A percentile compares a stretch with the other conserved stretches of the same genome.
Conservation (phyloP, 2,329 filamentous ascomycete genomes). For the Hypoxylon sp. region DNA sequence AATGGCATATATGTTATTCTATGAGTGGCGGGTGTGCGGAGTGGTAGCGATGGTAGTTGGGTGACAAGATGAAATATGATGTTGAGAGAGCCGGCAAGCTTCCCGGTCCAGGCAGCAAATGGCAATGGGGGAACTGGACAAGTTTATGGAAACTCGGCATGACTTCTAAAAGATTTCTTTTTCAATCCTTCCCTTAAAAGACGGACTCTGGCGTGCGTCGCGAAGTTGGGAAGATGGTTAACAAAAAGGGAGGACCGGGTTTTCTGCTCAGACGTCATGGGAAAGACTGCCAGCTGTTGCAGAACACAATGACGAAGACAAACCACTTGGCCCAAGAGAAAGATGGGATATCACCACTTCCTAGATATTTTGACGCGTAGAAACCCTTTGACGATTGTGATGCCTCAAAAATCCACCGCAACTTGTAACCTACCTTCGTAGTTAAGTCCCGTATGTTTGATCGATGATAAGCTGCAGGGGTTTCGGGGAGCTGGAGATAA, state of each 20-base stretch:
- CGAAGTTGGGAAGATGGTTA: slow-evolving; percentile 42
- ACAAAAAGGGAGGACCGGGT: slow-evolving; percentile 49
- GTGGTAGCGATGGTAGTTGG: slow-evolving; percentile 39
- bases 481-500: background rate
- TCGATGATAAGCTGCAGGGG: background rate
- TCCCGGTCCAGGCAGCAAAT: slow-evolving; percentile 41
- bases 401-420: slow-evolving; percentile 3
- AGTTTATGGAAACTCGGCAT: slow-evolving; percentile 51
- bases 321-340: slow-evolving; percentile 47
- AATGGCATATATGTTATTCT: slow-evolving; percentile 53
- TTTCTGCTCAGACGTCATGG: slow-evolving; percentile 46
- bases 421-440: background rate
- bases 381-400: slow-evolving; percentile 27
- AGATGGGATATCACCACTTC: slow-evolving; percentile 44
- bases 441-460: background rate
- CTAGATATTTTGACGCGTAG: slow-evolving; percentile 35
- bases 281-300: slow-evolving; percentile 44
- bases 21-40: slow-evolving; percentile 42
- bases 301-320: slow-evolving; percentile 47
- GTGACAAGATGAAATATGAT: slow-evolving; percentile 46
- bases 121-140: slow-evolving; percentile 49
- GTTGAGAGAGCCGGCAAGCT: slow-evolving; percentile 42
- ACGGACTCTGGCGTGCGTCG: slow-evolving; percentile 42
- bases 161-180: slow-evolving; percentile 54
- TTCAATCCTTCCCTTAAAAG: slow-evolving; percentile 49